Evolutionary conservation across 139 green algal species (phyloP).

Genomic region (Coelastrella sp.): DNA sequence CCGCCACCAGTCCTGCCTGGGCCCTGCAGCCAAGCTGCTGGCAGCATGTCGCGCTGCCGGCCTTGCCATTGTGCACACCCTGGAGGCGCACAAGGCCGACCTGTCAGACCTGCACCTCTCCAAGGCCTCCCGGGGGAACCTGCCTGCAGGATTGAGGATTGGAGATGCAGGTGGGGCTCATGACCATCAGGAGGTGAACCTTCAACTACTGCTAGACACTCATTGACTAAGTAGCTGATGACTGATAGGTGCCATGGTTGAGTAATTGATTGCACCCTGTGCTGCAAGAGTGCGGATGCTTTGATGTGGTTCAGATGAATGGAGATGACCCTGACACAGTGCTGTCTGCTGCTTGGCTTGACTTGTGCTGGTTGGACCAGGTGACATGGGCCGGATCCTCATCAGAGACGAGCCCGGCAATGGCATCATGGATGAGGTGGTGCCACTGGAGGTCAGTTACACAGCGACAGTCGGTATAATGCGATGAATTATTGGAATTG

Average conservation of each 20-base stretch:
- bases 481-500: neutral
- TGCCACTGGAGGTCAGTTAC: slow-evolving; percentile 48
- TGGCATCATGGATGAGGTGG: slow-evolving; percentile 70
- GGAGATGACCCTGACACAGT: no score
- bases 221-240: no score
- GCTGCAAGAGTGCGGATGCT: no score
- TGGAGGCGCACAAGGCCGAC: slow-evolving; percentile 75
- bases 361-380: slow-evolving; percentile 39
- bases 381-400: slow-evolving; percentile 71
- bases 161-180: neutral
- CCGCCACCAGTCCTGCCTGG: slow-evolving; percentile 54
- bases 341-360: no score
- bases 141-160: neutral
- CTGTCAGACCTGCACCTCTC: slow-evolving; percentile 60
- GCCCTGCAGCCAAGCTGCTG: slow-evolving; percentile 54
- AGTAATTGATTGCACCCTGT: no score
- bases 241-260: no score
- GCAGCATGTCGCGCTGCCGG: slow-evolving; percentile 54
- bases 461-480: neutral
- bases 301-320: no score
- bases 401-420: slow-evolving; percentile 71
- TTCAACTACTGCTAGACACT: no score
- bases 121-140: slow-evolving; percentile 58
- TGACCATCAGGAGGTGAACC: no score
- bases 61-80: slow-evolving; percentile 73